These are phyloP conservation scores for Myxozyma sirexii DNA, from an alignment of 805 yeast genomes.

Conservation along the genomic window DNA sequence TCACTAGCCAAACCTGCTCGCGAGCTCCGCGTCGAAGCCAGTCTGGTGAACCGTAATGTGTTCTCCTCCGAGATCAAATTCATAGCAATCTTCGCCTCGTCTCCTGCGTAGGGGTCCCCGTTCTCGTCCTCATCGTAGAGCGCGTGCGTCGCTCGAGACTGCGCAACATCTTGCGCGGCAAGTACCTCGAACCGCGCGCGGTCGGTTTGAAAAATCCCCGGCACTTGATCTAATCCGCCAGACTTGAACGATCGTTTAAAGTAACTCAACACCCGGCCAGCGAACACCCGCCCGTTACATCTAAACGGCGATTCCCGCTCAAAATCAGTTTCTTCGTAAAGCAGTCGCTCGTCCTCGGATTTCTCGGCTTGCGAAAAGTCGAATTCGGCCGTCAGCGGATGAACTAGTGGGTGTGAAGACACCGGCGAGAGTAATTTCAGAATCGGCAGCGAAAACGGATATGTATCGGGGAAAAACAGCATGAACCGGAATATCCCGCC, in stretches of 20 bases:
- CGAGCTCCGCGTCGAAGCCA: constrained; percentile 3
- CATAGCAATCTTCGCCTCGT: constrained; percentile 11
- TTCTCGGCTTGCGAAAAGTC: constrained; percentile 21
- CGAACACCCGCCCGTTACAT: constrained; percentile 27
- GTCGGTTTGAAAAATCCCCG: constrained; percentile 24
- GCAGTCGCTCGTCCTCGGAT: constrained; percentile 5
- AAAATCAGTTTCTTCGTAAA: constrained; percentile 9
- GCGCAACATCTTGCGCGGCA: constrained; percentile 28
- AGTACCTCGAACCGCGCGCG: constrained; percentile 9
- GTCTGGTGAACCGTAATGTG: constrained; percentile 19
- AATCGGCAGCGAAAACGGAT: constrained; percentile 24
- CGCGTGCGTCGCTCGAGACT: constrained; percentile 31
- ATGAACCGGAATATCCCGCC: constrained; percentile 32
- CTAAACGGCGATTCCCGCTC: constrained; percentile 27
- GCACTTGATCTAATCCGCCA: constrained; percentile 20
- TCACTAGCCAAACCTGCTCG: not conserved
- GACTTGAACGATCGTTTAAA: constrained; percentile 32
- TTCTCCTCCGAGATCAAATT: constrained; percentile 24
- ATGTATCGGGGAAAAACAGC: constrained; percentile 29
- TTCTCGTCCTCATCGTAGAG: constrained; percentile 29
- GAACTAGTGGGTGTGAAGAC: constrained; percentile 23
- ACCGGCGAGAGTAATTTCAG: constrained; percentile 21
- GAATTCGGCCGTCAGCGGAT: constrained; percentile 25
- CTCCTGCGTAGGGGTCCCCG: constrained; percentile 32
- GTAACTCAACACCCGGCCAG: constrained; percentile 28